phyloP scores from a whole-genome alignment of 441 rosid genomes.

The Populus hybrid region DNA sequence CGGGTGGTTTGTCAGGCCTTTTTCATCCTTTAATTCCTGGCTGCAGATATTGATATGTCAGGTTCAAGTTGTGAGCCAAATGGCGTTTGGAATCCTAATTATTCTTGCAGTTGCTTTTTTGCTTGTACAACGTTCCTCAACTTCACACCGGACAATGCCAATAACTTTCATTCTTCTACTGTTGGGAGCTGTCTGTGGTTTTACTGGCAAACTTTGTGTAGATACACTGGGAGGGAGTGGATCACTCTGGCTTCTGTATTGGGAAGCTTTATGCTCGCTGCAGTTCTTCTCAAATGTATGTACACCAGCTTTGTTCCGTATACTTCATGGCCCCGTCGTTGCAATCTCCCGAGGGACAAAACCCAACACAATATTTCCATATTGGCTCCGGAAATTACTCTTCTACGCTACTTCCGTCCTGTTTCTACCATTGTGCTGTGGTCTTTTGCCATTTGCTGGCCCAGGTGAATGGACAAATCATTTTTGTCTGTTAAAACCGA shows the following conservation, averaged over 20 bases:
- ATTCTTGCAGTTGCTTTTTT: constrained; percentile 49
- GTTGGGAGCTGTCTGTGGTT: constrained; percentile 68
- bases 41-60: constrained; percentile 50
- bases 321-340: constrained; percentile 53
- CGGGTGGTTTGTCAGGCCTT: constrained; percentile 66
- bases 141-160: constrained; percentile 66
- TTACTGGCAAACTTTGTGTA: constrained; percentile 74
- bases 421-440: constrained; percentile 59
- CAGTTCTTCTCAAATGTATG: constrained; percentile 58
- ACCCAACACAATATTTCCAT: constrained; percentile 37
- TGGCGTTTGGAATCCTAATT: constrained; percentile 62
- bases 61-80: constrained; percentile 49
- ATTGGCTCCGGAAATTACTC: constrained; percentile 52
- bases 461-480: constrained; percentile 68
- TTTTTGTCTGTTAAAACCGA: constrained; percentile 9
- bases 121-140: constrained; percentile 58
- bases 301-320: constrained; percentile 35
- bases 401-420: constrained; percentile 38
- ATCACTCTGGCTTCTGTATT: constrained; percentile 57
- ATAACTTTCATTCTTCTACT: constrained; percentile 59
- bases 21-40: constrained; percentile 52
- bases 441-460: constrained; percentile 73
- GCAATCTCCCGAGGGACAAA: constrained; percentile 26
- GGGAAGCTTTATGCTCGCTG: constrained; percentile 66
- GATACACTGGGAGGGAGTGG: constrained; percentile 86